Percentiles rank a stretch among this genome's conserved stretches.
Evolutionary conservation across 1,284 basidiomycete genomes (phyloP).

Genomic region (Gastroboletus turbinatus): DNA sequence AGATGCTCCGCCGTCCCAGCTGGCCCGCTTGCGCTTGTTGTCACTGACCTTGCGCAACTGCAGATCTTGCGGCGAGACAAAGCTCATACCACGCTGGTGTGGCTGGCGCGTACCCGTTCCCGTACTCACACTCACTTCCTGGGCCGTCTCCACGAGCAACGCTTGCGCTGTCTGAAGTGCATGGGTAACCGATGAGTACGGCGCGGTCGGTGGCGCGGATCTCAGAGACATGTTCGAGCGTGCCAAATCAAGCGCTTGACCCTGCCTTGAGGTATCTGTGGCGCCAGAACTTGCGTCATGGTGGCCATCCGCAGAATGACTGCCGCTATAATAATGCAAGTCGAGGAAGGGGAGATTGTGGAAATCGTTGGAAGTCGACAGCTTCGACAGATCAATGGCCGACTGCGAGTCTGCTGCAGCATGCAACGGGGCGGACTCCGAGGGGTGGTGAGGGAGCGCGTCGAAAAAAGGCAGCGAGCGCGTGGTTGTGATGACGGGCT

Average conservation of each 20-base stretch:
- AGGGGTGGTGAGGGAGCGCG: slow-evolving; percentile 20
- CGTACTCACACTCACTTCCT: slow-evolving; percentile 8
- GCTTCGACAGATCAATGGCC: slow-evolving; percentile 31
- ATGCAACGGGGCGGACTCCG: slow-evolving; percentile 26
- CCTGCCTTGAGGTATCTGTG: slow-evolving; percentile 41
- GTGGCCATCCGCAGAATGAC: slow-evolving; percentile 28
- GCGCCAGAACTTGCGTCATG: slow-evolving; percentile 19
- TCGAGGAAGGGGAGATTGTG: slow-evolving; percentile 70
- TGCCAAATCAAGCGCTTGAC: slow-evolving; percentile 68
- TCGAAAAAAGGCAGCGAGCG: slow-evolving; percentile 36
- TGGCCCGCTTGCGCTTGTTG: slow-evolving; percentile 71
- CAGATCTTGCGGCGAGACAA: slow-evolving; percentile 66
- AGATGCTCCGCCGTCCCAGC: slow-evolving; percentile 63
- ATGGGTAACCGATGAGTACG: slow-evolving; percentile 33
- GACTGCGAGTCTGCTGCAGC: slow-evolving; percentile 24
- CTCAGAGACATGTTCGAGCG: slow-evolving; percentile 38
- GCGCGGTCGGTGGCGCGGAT: slow-evolving; percentile 30
- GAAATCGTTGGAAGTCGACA: slow-evolving; percentile 35
- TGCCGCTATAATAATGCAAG: slow-evolving; percentile 61
- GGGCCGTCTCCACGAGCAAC: slow-evolving; percentile 22
- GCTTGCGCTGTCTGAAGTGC: slow-evolving; percentile 31
- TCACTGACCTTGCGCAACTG: slow-evolving; percentile 51
- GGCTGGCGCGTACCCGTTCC: slow-evolving; percentile 27
- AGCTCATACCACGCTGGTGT: slow-evolving; percentile 61
- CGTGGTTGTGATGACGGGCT: slow-evolving; percentile 28